Conservation (phyloP, 306 rosid genomes). For the Macrotyloma uniflorum region DNA sequence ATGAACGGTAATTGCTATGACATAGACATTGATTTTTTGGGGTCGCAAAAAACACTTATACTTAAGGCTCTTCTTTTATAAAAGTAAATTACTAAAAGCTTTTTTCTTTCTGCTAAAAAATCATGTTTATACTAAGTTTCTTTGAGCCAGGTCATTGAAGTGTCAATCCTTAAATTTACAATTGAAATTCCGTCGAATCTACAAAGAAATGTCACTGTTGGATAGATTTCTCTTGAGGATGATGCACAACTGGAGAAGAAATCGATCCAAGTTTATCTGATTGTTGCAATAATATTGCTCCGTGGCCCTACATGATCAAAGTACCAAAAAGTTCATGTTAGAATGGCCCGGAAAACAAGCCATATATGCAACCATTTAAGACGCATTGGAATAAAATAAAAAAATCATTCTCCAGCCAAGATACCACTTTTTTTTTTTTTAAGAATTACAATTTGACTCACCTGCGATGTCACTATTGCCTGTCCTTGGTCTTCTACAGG, state of each 20-base stretch:
- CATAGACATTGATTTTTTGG: neutral
- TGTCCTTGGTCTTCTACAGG: constrained; percentile 32
- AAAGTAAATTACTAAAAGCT: neutral
- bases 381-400: neutral
- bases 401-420: constrained; percentile 1
- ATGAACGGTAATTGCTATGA: neutral
- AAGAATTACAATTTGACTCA: constrained; percentile 27
- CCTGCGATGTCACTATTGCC: constrained; percentile 33
- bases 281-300: constrained; percentile 23
- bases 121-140: neutral
- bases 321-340: neutral
- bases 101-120: constrained; percentile 12
- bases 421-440: neutral
- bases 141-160: constrained; percentile 3
- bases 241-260: constrained; percentile 40
- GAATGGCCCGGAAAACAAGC: neutral
- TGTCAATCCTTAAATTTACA: constrained; percentile 24
- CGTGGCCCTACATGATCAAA: constrained; percentile 49
- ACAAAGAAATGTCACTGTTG: constrained; percentile 36
- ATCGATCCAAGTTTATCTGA: constrained; percentile 28
- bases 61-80: neutral
- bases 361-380: constrained; percentile 18
- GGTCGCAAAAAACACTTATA: neutral
- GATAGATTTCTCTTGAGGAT: constrained; percentile 40
- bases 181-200: neutral